Percentiles rank a stretch among this genome's conserved stretches.
These are phyloP conservation scores for Entomortierella parvispora DNA, from an alignment of 192 early-diverging fungal genomes.

Conservation along the genomic window DNA sequence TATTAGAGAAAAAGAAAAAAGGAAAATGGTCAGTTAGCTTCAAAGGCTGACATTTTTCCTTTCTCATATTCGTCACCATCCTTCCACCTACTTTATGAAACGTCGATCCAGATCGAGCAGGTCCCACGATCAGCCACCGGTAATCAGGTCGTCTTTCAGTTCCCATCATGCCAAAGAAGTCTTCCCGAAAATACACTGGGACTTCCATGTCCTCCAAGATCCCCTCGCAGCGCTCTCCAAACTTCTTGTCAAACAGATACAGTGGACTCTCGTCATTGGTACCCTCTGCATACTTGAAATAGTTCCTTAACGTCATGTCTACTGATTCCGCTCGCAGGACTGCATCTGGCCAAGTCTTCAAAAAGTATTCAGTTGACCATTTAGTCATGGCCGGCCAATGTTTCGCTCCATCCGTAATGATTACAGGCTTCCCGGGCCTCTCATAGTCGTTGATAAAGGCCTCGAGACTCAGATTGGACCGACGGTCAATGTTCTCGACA, in stretches of 20 bases:
- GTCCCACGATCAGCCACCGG: slow-evolving; percentile 77
- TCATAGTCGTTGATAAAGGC: slow-evolving; percentile 63
- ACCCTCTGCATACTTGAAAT: slow-evolving; percentile 59
- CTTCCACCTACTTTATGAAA: slow-evolving; percentile 65
- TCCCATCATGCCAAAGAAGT: slow-evolving; percentile 69
- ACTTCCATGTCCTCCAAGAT: slow-evolving; percentile 65
- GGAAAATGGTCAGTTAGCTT: not conserved
- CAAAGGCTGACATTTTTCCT: not conserved
- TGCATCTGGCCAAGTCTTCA: slow-evolving; percentile 53
- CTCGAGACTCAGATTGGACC: slow-evolving; percentile 53
- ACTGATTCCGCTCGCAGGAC: slow-evolving; percentile 72
- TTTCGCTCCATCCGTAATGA: slow-evolving; percentile 70
- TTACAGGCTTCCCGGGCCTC: slow-evolving; percentile 65
- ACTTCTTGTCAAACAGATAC: slow-evolving; percentile 77
- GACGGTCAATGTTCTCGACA: slow-evolving; percentile 60
- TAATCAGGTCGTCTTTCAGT: slow-evolving; percentile 71
- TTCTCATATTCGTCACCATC: not conserved
- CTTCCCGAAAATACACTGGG: slow-evolving; percentile 70
- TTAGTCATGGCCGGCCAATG: slow-evolving; percentile 67
- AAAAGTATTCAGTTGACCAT: slow-evolving; percentile 66
- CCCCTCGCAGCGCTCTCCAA: slow-evolving; percentile 55
- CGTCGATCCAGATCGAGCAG: slow-evolving; percentile 68
- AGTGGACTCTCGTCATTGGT: slow-evolving; percentile 69
- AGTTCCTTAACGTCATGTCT: slow-evolving; percentile 65
- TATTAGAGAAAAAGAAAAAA: not conserved